These are phyloP conservation scores for Sisymbrium altissimum DNA, from an alignment of 345 rosid genomes.

Conservation along the genomic window DNA sequence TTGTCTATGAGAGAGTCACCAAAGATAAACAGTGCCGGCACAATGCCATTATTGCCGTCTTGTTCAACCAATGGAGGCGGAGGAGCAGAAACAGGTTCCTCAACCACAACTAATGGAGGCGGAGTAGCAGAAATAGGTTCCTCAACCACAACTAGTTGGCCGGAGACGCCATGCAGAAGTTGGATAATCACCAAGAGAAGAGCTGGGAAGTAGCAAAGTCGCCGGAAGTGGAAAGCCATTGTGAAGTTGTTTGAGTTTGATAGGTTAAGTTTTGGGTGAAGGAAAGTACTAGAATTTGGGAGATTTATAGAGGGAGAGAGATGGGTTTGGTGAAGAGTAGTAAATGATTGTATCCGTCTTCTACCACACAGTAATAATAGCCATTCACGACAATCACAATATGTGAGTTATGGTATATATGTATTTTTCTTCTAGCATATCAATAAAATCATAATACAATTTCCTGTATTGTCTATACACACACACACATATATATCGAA, in stretches of 20 bases:
- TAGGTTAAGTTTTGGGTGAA: background rate
- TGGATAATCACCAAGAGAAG: background rate
- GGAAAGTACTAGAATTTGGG: background rate
- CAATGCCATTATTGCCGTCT: conserved; percentile 33
- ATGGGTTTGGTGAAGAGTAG: conserved; percentile 24
- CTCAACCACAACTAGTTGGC: conserved; percentile 18
- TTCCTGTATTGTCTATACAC: background rate
- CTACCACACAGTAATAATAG: conserved; percentile 34
- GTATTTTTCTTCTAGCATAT: background rate
- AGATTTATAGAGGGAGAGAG: conserved; percentile 16
- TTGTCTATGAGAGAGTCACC: conserved; percentile 95
- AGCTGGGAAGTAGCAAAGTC: background rate
- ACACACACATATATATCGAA: too few relatives aligned
- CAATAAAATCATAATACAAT: background rate
- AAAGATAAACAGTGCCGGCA: conserved; percentile 87
- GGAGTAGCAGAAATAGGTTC: conserved; percentile 24
- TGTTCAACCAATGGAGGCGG: conserved; percentile 25
- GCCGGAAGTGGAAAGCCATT: conserved; percentile 24
- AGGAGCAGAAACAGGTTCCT: conserved; percentile 22
- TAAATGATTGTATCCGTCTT: conserved; percentile 55
- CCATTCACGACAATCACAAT: background rate
- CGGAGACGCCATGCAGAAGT: conserved; percentile 11
- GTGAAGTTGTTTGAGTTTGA: background rate
- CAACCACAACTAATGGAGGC: conserved; percentile 24
- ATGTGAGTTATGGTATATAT: background rate